Evolutionary conservation across 768 basidiomycete genomes (phyloP).

Genomic region (Paxillus ammoniavirescens): DNA sequence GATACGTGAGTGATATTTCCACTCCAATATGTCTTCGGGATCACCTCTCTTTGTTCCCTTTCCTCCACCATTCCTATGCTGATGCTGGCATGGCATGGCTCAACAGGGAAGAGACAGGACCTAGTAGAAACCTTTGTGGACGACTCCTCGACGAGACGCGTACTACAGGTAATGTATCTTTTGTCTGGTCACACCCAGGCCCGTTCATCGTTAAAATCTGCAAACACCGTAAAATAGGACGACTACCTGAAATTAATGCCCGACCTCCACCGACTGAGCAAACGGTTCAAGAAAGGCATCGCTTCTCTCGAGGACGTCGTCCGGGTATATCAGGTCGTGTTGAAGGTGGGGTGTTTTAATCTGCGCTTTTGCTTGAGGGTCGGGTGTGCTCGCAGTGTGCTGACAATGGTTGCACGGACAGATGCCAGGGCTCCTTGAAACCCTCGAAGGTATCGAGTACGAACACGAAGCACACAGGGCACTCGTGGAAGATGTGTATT

Average conservation of each 20-base stretch:
- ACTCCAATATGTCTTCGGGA: neutral
- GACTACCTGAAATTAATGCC: slow-evolving; percentile 90
- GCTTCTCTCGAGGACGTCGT: slow-evolving; percentile 94
- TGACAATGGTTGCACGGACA: slow-evolving; percentile 28
- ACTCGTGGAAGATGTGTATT: slow-evolving; percentile 69
- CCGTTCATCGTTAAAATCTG: slow-evolving; percentile 3
- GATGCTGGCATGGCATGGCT: neutral
- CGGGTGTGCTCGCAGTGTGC: neutral
- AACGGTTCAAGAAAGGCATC: slow-evolving; percentile 81
- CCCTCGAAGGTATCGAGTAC: slow-evolving; percentile 51
- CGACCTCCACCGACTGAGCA: slow-evolving; percentile 88
- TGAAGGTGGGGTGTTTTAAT: slow-evolving; percentile 51
- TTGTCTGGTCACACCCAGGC: neutral
- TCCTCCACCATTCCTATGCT: neutral
- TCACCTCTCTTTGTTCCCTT: neutral
- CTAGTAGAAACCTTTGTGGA: slow-evolving; percentile 86
- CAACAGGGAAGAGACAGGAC: slow-evolving; percentile 76
- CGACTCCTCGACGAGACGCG: slow-evolving; percentile 66
- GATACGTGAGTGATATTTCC: slow-evolving; percentile 59
- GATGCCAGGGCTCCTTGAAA: slow-evolving; percentile 73
- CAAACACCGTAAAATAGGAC: slow-evolving; percentile 46
- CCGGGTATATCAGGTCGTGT: slow-evolving; percentile 89
- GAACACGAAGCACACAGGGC: slow-evolving; percentile 44
- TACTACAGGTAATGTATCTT: slow-evolving; percentile 58
- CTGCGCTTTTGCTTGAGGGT: neutral